phyloP scores from a whole-genome alignment of 805 yeast species.

The Debaryomyces castellii region DNA sequence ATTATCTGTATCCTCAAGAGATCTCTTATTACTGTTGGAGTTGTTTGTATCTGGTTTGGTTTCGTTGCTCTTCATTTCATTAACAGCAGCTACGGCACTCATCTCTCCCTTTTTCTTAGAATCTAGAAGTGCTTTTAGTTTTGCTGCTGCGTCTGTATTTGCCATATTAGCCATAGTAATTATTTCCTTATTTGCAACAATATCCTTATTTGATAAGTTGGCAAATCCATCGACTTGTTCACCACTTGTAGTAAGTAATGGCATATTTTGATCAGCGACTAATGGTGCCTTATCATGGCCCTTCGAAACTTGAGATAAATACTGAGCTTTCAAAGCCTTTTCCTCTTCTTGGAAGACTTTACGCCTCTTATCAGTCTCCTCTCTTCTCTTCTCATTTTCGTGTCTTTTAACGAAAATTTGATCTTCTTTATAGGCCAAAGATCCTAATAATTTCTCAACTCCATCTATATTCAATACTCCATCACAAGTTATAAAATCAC shows the following conservation, averaged over 20 bases:
- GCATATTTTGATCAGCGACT: constrained; percentile 67
- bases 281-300: constrained; percentile 78
- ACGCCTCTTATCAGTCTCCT: constrained; percentile 62
- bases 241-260: constrained; percentile 75
- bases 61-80: constrained; percentile 18
- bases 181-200: constrained; percentile 61
- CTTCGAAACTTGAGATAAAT: constrained; percentile 55
- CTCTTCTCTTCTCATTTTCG: constrained; percentile 67
- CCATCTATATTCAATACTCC: constrained; percentile 76
- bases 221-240: constrained; percentile 64
- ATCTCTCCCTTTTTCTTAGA: constrained; percentile 26
- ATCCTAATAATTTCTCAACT: constrained; percentile 68
- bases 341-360: constrained; percentile 49
- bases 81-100: constrained; percentile 48
- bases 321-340: constrained; percentile 41
- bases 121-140: constrained; percentile 42
- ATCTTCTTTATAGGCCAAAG: constrained; percentile 72
- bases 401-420: constrained; percentile 71
- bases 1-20: constrained; percentile 20
- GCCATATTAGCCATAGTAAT: constrained; percentile 72
- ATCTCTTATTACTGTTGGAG: constrained; percentile 11
- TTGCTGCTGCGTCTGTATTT: constrained; percentile 66
- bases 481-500: constrained; percentile 84
- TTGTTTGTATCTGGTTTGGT: background rate
- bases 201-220: constrained; percentile 65